Conservation (phyloP, 805 yeast genomes). For the Yamadazyma kitorensis region DNA sequence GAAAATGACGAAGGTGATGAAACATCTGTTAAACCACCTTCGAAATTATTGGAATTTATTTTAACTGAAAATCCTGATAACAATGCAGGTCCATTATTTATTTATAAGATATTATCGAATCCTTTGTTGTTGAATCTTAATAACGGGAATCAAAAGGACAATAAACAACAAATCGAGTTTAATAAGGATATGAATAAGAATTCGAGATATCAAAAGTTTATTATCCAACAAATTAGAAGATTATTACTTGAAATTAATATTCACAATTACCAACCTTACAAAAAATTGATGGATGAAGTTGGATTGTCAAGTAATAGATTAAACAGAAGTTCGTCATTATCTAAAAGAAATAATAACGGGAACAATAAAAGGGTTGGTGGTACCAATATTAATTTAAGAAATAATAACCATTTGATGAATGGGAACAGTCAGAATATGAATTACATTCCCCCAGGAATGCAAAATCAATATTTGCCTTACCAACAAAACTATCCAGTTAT, state of each 20-base stretch:
- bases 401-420: too few species aligned
- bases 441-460: conserved; percentile 4
- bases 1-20: conserved; percentile 22
- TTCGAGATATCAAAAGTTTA: conserved; percentile 47
- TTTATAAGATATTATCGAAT: conserved; percentile 75
- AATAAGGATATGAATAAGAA: conserved; percentile 39
- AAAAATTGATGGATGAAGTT: conserved; percentile 87
- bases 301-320: conserved; percentile 53
- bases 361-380: conserved; percentile 12
- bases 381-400: too few species aligned
- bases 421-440: too few species aligned
- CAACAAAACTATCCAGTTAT: conserved; percentile 9
- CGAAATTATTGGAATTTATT: conserved; percentile 52
- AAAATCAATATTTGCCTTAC: conserved; percentile 1
- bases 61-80: conserved; percentile 62
- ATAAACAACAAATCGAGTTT: conserved; percentile 2
- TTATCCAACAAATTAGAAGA: conserved; percentile 59
- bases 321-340: conserved; percentile 22
- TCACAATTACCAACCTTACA: conserved; percentile 63
- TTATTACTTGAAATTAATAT: conserved; percentile 60
- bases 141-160: conserved; percentile 18
- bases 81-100: conserved; percentile 50
- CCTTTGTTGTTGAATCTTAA: conserved; percentile 47
- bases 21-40: conserved; percentile 30
- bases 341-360: conserved; percentile 26